Evolutionary conservation across 306 rosid genomes (phyloP).

Genomic region (Coriaria nepalensis): DNA sequence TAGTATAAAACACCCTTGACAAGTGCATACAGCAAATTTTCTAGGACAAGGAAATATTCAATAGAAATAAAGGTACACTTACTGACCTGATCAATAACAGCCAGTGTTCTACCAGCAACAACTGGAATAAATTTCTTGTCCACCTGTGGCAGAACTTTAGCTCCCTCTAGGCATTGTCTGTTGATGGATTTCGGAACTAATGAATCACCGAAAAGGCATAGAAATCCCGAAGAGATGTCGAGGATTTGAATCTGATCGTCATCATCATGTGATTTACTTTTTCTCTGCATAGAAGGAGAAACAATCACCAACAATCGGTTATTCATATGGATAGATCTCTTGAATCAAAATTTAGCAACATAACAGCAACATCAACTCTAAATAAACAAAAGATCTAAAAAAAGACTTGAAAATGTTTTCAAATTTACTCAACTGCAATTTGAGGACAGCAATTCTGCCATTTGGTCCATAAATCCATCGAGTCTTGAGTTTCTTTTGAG

Average conservation of each 20-base stretch:
- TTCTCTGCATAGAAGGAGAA: constrained; percentile 35
- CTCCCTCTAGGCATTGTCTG: constrained; percentile 52
- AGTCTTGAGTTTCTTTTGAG: constrained; percentile 37
- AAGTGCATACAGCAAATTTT: constrained; percentile 10
- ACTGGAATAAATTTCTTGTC: constrained; percentile 92
- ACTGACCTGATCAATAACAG: constrained; percentile 81
- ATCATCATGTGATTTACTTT: constrained; percentile 19
- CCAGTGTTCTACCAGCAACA: constrained; percentile 61
- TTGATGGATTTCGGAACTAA: constrained; percentile 60
- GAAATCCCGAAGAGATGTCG: constrained; percentile 68
- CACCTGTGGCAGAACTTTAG: constrained; percentile 76
- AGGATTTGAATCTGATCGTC: constrained; percentile 42
- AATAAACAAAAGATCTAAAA: neutral
- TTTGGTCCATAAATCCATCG: constrained; percentile 37
- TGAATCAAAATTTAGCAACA: neutral
- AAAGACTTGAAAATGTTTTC: constrained; percentile 8
- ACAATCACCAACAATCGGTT: constrained; percentile 5
- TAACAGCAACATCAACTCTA: no score
- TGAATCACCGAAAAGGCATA: constrained; percentile 75
- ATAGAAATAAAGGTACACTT: neutral
- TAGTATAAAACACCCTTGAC: no score
- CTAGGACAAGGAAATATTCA: neutral
- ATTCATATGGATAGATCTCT: neutral
- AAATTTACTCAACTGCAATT: constrained; percentile 37
- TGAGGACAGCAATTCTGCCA: constrained; percentile 54